These are phyloP conservation scores for Aspergillus ostianus DNA, from an alignment of 495 filamentous ascomycete species.

Conservation along the genomic window DNA sequence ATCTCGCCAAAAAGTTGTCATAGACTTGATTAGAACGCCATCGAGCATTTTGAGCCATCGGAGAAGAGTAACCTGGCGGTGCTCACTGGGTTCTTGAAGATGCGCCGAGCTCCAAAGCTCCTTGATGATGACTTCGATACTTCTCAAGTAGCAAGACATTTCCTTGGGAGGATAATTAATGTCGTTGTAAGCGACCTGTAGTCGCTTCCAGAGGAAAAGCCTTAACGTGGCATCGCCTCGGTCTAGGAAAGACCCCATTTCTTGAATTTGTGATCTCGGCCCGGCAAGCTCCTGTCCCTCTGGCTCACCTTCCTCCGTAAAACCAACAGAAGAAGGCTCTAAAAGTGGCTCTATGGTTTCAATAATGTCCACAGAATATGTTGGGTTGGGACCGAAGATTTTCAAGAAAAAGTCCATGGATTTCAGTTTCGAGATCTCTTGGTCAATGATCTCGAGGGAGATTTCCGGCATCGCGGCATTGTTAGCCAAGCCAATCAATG, in stretches of 20 bases:
- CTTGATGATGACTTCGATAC: slow-evolving; percentile 73
- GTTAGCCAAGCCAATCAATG: slow-evolving; percentile 70
- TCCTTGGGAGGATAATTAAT: slow-evolving; percentile 84
- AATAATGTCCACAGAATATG: slow-evolving; percentile 77
- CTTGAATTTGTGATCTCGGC: slow-evolving; percentile 47
- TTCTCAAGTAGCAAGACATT: slow-evolving; percentile 78
- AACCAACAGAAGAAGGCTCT: slow-evolving; percentile 62
- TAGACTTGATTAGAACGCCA: slow-evolving; percentile 64
- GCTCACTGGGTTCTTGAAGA: slow-evolving; percentile 53
- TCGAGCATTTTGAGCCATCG: slow-evolving; percentile 76
- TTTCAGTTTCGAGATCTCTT: slow-evolving; percentile 85
- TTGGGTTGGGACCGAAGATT: slow-evolving; percentile 65
- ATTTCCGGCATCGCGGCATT: slow-evolving; percentile 88
- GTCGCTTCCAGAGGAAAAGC: slow-evolving; percentile 80
- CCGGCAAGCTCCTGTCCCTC: slow-evolving; percentile 17
- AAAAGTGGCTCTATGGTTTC: slow-evolving; percentile 91
- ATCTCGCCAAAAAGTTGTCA: slow-evolving; percentile 64
- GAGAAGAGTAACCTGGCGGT: slow-evolving; percentile 66
- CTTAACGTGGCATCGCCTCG: slow-evolving; percentile 76
- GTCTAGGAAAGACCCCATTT: slow-evolving; percentile 81
- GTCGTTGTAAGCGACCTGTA: slow-evolving; percentile 80
- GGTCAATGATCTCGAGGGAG: slow-evolving; percentile 73
- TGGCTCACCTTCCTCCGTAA: slow-evolving; percentile 18
- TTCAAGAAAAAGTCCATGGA: slow-evolving; percentile 95
- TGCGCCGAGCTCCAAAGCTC: slow-evolving; percentile 69